Base-by-base conservation (phyloP, 202 grass and related monocot species). In the Zizania palustris region DNA sequence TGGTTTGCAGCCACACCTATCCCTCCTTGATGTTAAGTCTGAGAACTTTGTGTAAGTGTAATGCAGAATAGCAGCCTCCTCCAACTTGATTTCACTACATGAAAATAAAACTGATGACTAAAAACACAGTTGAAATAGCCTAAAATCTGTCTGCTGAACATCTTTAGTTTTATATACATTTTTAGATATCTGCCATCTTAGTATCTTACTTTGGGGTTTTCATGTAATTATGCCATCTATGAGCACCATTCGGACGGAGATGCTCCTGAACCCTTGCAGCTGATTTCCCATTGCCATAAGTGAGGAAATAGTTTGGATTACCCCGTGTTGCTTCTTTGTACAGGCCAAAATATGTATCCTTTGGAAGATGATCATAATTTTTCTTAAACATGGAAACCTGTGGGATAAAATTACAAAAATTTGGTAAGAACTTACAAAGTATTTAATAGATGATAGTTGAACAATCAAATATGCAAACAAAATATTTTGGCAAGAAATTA, bases 361-460 rank as follows among this genome's bases (percentile, higher is more conserved):
- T 98, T 33, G 95, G 95, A 41, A 98, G 91, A 90, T 98, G 95
- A 67, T 98, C 96, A 75, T 98, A 98, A 80, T 98, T 98, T 45
- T 98, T 98, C 83, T 95, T 98, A 87, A 98, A 98, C 96, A 95
- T 98, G 18, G 96, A 98, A 63, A 98, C 91, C 96, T 98, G 67
- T 60, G 69, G 20, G 55, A 20, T 33, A 68, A 14, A n/a, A n/a
- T n/a, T n/a, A n/a, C n/a, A n/a, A n/a, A 83, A 71, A 72, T 28
- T n/a, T 13, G 11, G 28, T 67, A 54, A 73, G 18, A 48, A 69
- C 14, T 68, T 76, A 72, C 16, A 14, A 65, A 73, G 16, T 28
- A 62, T n/a, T 56, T 79, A 33, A 62, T 39, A 40, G 10, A 81
- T 61, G 21, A 1, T 33, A 6, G 7, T n/a, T 49, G 37, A 72